Conservation (phyloP, 768 basidiomycete species). For the Paxillus rubicundulus region DNA sequence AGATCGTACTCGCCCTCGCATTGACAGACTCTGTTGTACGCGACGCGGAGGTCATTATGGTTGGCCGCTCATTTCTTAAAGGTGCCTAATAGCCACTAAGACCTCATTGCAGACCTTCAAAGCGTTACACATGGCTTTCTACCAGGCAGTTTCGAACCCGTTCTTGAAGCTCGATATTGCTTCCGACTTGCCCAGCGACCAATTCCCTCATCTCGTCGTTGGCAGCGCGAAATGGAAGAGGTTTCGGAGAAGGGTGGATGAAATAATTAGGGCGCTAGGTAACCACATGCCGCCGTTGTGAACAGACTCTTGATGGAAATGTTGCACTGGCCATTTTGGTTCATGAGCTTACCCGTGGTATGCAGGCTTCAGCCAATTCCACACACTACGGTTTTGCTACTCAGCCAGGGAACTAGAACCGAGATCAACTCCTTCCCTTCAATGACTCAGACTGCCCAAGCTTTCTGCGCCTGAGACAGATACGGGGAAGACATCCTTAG, state of each 20-base stretch:
- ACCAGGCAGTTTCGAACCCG: constrained; percentile 79
- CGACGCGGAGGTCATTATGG: constrained; percentile 75
- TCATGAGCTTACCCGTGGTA: constrained; percentile 27
- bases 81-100: not conserved
- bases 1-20: constrained; percentile 79
- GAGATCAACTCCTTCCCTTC: constrained; percentile 56
- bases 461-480: constrained; percentile 81
- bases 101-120: constrained; percentile 66
- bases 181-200: constrained; percentile 48
- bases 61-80: constrained; percentile 34
- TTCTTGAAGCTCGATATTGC: constrained; percentile 68
- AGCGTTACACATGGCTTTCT: constrained; percentile 86
- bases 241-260: constrained; percentile 71
- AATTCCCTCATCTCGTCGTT: constrained; percentile 52
- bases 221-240: constrained; percentile 67
- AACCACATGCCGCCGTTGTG: constrained; percentile 31
- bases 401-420: constrained; percentile 41
- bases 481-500: constrained; percentile 64
- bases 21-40: constrained; percentile 78
- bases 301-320: constrained; percentile 1
- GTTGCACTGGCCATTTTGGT: constrained; percentile 16
- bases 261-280: constrained; percentile 62
- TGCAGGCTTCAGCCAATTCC: constrained; percentile 22
- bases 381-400: constrained; percentile 21
- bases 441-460: constrained; percentile 81